Conservation (phyloP, 768 basidiomycete species). For the Tricholoma terreum region DNA sequence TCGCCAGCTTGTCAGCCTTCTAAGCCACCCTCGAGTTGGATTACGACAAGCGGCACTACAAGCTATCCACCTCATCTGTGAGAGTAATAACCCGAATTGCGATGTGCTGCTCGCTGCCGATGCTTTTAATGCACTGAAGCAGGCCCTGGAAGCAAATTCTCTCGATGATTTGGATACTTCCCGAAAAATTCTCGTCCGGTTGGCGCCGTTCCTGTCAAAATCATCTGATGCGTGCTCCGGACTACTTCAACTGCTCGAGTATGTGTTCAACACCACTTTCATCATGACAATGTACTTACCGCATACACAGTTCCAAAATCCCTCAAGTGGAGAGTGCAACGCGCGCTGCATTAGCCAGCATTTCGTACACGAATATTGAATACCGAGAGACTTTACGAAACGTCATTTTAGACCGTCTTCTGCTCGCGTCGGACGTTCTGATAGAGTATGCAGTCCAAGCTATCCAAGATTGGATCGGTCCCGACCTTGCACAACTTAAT, state of each 20-base stretch:
- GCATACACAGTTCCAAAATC: slow-evolving; percentile 4
- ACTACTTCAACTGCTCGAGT: slow-evolving; percentile 18
- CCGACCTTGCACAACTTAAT: slow-evolving; percentile 16
- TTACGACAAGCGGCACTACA: slow-evolving; percentile 15
- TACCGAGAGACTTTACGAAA: slow-evolving; percentile 13
- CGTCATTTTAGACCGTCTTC: slow-evolving; percentile 10
- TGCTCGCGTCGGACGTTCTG: slow-evolving; percentile 11
- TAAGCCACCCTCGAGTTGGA: slow-evolving; percentile 9
- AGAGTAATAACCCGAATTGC: slow-evolving; percentile 9
- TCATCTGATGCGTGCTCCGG: slow-evolving; percentile 13
- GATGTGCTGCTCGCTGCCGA: slow-evolving; percentile 10
- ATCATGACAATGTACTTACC: neutral
- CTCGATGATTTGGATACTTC: slow-evolving; percentile 9
- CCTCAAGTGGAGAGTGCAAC: slow-evolving; percentile 10
- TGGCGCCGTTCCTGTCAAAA: slow-evolving; percentile 13
- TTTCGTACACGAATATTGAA: slow-evolving; percentile 11
- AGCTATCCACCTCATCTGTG: slow-evolving; percentile 12
- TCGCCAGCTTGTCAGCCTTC: slow-evolving; percentile 10
- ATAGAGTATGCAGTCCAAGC: slow-evolving; percentile 13
- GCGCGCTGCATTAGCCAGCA: slow-evolving; percentile 12
- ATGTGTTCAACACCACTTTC: slow-evolving; percentile 4
- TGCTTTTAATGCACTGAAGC: slow-evolving; percentile 8
- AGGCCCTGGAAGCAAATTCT: slow-evolving; percentile 10
- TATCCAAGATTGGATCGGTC: slow-evolving; percentile 18
- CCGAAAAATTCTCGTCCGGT: slow-evolving; percentile 10